Percentiles rank a stretch among this genome's conserved stretches.
phyloP scores from a whole-genome alignment of 441 rosid genomes.

The Populus hybrid region DNA sequence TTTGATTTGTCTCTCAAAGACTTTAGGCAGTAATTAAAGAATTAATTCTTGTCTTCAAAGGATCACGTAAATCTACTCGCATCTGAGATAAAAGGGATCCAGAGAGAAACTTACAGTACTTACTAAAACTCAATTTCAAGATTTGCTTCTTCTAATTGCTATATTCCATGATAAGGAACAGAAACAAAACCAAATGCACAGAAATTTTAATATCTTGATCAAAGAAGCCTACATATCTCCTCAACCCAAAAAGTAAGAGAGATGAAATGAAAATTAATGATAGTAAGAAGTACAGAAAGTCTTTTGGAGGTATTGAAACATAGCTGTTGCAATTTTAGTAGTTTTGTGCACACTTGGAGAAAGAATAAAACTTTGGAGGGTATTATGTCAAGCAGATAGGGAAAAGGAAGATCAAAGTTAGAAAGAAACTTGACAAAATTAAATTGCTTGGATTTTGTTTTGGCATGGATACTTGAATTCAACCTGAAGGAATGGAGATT shows the following conservation, averaged over 20 bases:
- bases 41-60: too few species aligned
- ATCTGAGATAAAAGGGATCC: neutral
- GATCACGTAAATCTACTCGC: too few species aligned
- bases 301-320: too few species aligned
- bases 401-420: neutral
- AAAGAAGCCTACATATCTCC: neutral
- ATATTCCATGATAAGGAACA: too few species aligned
- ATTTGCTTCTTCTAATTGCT: too few species aligned
- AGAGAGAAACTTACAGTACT: neutral
- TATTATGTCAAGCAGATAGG: neutral
- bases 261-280: neutral
- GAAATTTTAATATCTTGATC: neutral
- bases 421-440: neutral
- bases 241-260: neutral
- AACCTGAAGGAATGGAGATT: constrained; percentile 27
- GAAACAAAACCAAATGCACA: too few species aligned
- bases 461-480: constrained; percentile 11
- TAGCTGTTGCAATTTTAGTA: too few species aligned
- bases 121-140: too few species aligned
- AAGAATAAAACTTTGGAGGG: neutral
- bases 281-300: neutral
- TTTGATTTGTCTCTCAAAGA: too few species aligned
- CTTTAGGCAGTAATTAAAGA: too few species aligned
- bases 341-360: too few species aligned
- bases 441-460: neutral